These are phyloP conservation scores for Zygoascus bituminiphila DNA, from an alignment of 805 yeast species.

Conservation along the genomic window DNA sequence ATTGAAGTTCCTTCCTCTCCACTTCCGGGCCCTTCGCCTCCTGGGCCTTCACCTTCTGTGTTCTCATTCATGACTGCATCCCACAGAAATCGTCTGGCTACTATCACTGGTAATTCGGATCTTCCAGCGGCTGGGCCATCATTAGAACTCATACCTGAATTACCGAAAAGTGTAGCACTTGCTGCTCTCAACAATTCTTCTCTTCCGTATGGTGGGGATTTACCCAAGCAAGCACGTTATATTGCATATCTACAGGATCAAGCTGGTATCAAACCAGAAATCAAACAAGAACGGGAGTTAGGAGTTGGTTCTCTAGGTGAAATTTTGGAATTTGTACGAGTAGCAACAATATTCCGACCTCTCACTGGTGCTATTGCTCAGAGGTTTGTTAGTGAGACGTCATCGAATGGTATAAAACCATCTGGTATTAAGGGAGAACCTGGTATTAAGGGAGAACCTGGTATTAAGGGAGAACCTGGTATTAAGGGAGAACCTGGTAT, in stretches of 20 bases:
- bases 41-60: not conserved
- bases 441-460: no score
- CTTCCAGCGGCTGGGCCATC: not conserved
- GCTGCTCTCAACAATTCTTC: slow-evolving; percentile 15
- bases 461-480: not conserved
- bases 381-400: slow-evolving; percentile 13
- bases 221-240: slow-evolving; percentile 18
- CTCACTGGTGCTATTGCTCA: slow-evolving; percentile 21
- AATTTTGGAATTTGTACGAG: slow-evolving; percentile 19
- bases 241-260: slow-evolving; percentile 16
- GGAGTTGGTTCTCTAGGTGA: slow-evolving; percentile 11
- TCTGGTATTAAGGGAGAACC: no score
- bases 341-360: slow-evolving; percentile 22
- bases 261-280: slow-evolving; percentile 9
- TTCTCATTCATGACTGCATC: not conserved
- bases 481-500: not conserved
- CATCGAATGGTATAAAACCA: not conserved
- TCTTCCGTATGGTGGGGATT: slow-evolving; percentile 18
- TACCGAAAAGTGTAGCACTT: slow-evolving; percentile 8
- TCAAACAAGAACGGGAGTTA: not conserved
- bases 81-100: not conserved
- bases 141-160: not conserved
- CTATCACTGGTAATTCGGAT: not conserved
- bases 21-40: not conserved
- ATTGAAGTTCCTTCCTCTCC: not conserved